Conservation (phyloP, 371 early-diverging fungal species). For the Mucor racemosus region DNA sequence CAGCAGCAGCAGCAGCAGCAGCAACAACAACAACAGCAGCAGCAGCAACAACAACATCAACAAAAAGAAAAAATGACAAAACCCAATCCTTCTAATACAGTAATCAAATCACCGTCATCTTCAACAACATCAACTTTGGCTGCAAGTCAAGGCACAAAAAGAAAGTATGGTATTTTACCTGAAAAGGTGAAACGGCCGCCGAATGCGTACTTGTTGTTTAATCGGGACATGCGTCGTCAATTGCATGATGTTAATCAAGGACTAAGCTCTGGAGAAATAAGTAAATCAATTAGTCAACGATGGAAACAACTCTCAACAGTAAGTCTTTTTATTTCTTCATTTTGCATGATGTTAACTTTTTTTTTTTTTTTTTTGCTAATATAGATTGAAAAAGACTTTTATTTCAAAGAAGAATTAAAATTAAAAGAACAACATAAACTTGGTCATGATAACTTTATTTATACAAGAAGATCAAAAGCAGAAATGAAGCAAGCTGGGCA, state of each 20-base stretch:
- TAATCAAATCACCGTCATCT: not conserved
- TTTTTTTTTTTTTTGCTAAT: not conserved
- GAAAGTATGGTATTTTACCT: slow-evolving; percentile 22
- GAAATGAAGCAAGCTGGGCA: slow-evolving; percentile 58
- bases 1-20: too few relatives aligned
- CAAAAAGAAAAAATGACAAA: too few relatives aligned
- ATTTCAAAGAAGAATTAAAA: slow-evolving; percentile 49
- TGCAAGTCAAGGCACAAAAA: slow-evolving; percentile 9
- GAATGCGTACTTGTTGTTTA: slow-evolving; percentile 70
- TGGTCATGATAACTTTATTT: slow-evolving; percentile 65
- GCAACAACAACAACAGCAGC: too few relatives aligned
- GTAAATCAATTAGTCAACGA: slow-evolving; percentile 58
- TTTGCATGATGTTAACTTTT: not conserved
- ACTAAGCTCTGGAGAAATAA: slow-evolving; percentile 62
- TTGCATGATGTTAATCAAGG: slow-evolving; percentile 59
- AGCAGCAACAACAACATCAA: too few relatives aligned
- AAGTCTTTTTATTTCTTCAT: not conserved
- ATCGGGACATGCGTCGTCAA: slow-evolving; percentile 66
- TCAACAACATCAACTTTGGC: too few relatives aligned
- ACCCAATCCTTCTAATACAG: too few relatives aligned
- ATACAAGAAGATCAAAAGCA: slow-evolving; percentile 67
- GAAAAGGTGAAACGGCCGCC: slow-evolving; percentile 62
- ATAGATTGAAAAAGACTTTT: slow-evolving; percentile 44
- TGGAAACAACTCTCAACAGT: slow-evolving; percentile 55
- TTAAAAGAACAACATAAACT: slow-evolving; percentile 65